Conservation (phyloP, 148 eudicot genomes). For the Arctostaphylos glauca region DNA sequence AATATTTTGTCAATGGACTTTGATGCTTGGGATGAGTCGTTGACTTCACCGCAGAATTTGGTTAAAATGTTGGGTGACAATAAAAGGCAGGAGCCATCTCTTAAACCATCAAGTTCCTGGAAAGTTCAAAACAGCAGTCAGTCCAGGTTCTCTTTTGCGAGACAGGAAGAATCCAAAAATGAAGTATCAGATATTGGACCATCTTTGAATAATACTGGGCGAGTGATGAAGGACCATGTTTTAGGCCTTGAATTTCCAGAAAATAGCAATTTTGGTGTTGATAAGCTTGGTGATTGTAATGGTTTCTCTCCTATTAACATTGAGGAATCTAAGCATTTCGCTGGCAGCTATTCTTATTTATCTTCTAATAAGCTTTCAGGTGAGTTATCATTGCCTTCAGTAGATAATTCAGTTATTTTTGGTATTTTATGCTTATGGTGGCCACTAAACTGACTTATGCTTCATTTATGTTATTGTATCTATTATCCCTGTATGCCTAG, state of each 20-base stretch:
- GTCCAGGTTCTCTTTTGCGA: constrained; percentile 96
- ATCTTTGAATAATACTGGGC: constrained; percentile 38
- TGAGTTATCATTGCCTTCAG: constrained; percentile 25
- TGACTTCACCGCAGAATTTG: constrained; percentile 72
- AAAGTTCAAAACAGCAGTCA: constrained; percentile 69
- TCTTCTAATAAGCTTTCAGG: constrained; percentile 55
- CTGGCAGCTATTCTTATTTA: constrained; percentile 36
- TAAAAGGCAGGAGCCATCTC: constrained; percentile 50
- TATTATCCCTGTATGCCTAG: neutral
- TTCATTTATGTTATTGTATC: neutral
- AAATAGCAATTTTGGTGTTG: constrained; percentile 37
- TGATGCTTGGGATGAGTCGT: constrained; percentile 78
- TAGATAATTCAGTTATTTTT: neutral
- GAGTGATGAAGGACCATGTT: constrained; percentile 29
- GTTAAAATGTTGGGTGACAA: constrained; percentile 64
- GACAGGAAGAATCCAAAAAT: constrained; percentile 61
- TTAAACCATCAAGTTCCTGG: constrained; percentile 46
- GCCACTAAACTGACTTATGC: neutral
- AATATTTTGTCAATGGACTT: constrained; percentile 79
- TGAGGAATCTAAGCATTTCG: constrained; percentile 38
- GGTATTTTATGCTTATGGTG: neutral
- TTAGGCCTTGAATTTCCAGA: constrained; percentile 39
- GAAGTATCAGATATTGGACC: constrained; percentile 34
- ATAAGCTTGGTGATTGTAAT: constrained; percentile 39
- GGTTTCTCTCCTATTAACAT: constrained; percentile 44